Evolutionary conservation across 2,329 filamentous ascomycete species (phyloP), one percentile per base, ranked within the genome.

Genomic region (Aspergillus floridensis): DNA sequence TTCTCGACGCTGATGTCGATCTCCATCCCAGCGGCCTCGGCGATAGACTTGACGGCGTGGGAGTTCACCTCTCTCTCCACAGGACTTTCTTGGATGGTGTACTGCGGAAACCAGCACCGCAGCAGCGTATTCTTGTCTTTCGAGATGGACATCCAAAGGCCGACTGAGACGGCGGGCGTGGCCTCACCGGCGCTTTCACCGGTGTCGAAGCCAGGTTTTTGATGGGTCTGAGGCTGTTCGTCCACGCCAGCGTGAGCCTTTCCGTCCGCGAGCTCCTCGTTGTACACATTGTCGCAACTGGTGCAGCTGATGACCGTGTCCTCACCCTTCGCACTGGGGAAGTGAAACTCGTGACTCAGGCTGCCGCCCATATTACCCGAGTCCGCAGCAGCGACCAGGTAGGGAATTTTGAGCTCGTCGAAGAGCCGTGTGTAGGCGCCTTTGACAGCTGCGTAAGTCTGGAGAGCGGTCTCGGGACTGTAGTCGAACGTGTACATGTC

Each of bases 321-420:
- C 73, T 98, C 95, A 7, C 95, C 95, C 53, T 89, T 87, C 0
- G 84, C 72, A 31, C 88, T 91, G 1, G 89, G 84, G 53, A 96
- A 88, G 72, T 97, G 95, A 72, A 96, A 99, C 70, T 99, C 95
- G 72, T 99, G 95, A 73, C 93, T 98, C 41, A 96, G 77, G 65
- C 88, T 89, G 12, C 95, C 95, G 32, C 95, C 95, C 85, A 99
- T 99, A 65, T 92, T 91, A n/a, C 95, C 95, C 1, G 93, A 97
- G 73, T 93, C 93, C 6, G 95, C 95, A 66, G 91, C 87, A 1
- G 93, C 93, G 21, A 96, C 88, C 0, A 96, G 75, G 65, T 95
- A 91, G 0, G 92, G 92, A 14, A 99, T 74, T 65, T 88, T 92
- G 35, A 99, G 80, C 59, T 96, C 91, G 49, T 90, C 79, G 68